Evolutionary conservation across 495 filamentous ascomycete genomes (phyloP), one percentile per base, ranked within the genome.

Genomic region (Niebla homalea): DNA sequence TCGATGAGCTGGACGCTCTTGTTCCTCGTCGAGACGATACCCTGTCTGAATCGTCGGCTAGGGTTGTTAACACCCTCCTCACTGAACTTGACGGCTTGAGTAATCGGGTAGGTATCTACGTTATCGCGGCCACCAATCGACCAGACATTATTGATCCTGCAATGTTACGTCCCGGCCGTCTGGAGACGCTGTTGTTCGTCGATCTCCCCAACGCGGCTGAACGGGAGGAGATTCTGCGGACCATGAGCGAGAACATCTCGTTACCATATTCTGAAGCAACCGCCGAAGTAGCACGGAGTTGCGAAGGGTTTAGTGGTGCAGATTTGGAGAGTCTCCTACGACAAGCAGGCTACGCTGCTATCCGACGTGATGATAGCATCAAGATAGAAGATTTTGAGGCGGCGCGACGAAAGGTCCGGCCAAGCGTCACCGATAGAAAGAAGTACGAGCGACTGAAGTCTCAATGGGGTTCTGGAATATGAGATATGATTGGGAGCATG

Each of bases 71-170:
- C 63, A 93, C 92, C 12, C 72, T 98, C 0, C 78, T 98, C n/a
- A 97, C 92, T 1, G 92, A 98, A 65, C 75, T 98, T 1, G 92
- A 98, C 60, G 92, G 92, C 21, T 72, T 94, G 14, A 78, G 74
- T 51, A 83, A 78, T 49, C 80, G 93, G 15, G 71, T 76, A 38
- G 90, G 93, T 3, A 90, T 98, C 57, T 96, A 94, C 64, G 85
- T 98, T 23, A 84, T 98, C 52, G 92, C 87, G 14, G 92, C 92
- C 1, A 96, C 93, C 4, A 98, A 98, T 60, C 69, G 92, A 1
- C 90, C 90, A 2, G 92, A 98, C 59, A 93, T 94, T 61, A 96
- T 98, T 59, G 92, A 98, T 61, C 80, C 85, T 1, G 92, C 92
- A 5, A 96, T 98, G 80, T 77, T 95, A 12, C 81, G 92, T 2